Evolutionary conservation across 2,329 filamentous ascomycete genomes (phyloP).

Genomic region (Trichoderma sp.): DNA sequence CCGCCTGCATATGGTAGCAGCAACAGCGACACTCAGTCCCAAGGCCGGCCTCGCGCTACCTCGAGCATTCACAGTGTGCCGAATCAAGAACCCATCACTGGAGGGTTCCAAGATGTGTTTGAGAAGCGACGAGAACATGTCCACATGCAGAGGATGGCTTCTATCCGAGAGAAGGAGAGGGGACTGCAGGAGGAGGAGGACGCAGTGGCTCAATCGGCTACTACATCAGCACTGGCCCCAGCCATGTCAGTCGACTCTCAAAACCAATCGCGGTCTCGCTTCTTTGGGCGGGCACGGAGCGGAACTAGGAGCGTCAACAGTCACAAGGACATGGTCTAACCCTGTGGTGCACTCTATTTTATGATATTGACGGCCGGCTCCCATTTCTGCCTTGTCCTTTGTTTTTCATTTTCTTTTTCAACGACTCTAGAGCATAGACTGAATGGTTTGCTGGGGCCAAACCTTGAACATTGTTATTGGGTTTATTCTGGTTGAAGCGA

Average conservation of each 20-base stretch:
- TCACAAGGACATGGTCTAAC: conserved; percentile 31
- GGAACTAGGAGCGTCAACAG: conserved; percentile 32
- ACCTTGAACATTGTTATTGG: neutral
- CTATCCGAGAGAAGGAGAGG: conserved; percentile 41
- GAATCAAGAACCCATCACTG: conserved; percentile 36
- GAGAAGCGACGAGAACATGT: conserved; percentile 42
- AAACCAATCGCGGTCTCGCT: conserved; percentile 32
- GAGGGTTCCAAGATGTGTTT: conserved; percentile 50
- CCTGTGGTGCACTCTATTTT: neutral
- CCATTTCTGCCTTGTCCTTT: neutral
- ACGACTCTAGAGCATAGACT: neutral
- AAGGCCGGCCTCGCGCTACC: conserved; percentile 22
- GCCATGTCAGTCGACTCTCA: conserved; percentile 27
- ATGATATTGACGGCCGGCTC: neutral
- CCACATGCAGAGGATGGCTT: conserved; percentile 39
- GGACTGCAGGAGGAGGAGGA: conserved; percentile 33
- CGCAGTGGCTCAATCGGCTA: conserved; percentile 30
- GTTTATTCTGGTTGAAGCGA: conserved; percentile 3
- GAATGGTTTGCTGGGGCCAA: conserved; percentile 3
- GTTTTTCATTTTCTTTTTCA: neutral
- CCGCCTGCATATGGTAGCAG: conserved; percentile 39
- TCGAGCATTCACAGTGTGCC: conserved; percentile 26
- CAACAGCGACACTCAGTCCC: conserved; percentile 24
- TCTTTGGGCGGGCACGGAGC: conserved; percentile 35
- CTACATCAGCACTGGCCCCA: conserved; percentile 31